These are phyloP conservation scores for Colletotrichum lentis DNA, from an alignment of 2,329 filamentous ascomycete genomes.

Conservation along the genomic window DNA sequence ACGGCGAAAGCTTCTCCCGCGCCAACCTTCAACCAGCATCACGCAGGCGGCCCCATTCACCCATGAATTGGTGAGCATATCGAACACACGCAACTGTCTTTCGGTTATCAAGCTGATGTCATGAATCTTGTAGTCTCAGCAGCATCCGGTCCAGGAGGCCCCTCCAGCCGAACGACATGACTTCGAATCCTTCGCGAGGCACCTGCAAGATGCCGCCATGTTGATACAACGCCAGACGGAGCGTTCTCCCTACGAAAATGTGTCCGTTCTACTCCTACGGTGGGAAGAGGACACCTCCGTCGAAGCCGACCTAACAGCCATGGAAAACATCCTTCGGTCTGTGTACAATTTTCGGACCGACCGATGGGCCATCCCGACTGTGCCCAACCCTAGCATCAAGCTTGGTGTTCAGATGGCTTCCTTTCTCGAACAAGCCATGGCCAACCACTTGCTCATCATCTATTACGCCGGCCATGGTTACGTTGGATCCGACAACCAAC, in stretches of 20 bases:
- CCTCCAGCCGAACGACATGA: constrained; percentile 62
- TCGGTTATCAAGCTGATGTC: constrained; percentile 31
- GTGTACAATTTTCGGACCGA: constrained; percentile 69
- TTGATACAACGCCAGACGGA: constrained; percentile 71
- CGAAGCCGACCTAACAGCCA: constrained; percentile 61
- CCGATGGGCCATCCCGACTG: constrained; percentile 67
- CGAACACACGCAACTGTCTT: constrained; percentile 32
- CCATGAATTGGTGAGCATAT: constrained; percentile 36
- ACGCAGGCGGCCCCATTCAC: constrained; percentile 34
- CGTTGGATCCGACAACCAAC: constrained; percentile 65
- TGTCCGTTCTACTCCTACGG: constrained; percentile 67
- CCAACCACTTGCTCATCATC: constrained; percentile 69
- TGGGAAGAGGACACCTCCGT: constrained; percentile 69
- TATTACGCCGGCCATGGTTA: constrained; percentile 72
- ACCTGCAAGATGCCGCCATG: constrained; percentile 74
- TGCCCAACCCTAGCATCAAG: constrained; percentile 67
- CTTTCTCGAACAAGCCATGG: constrained; percentile 65
- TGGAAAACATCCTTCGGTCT: constrained; percentile 67
- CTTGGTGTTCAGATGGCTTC: constrained; percentile 67
- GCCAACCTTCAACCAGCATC: constrained; percentile 22
- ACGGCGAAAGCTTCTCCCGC: constrained; percentile 38
- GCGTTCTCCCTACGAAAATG: constrained; percentile 63
- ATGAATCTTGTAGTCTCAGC: constrained; percentile 43
- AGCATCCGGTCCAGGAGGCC: constrained; percentile 52
- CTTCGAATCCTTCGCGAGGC: constrained; percentile 72